Evolutionary conservation across 345 rosid species (phyloP).

Genomic region (Sisymbrium altissimum): DNA sequence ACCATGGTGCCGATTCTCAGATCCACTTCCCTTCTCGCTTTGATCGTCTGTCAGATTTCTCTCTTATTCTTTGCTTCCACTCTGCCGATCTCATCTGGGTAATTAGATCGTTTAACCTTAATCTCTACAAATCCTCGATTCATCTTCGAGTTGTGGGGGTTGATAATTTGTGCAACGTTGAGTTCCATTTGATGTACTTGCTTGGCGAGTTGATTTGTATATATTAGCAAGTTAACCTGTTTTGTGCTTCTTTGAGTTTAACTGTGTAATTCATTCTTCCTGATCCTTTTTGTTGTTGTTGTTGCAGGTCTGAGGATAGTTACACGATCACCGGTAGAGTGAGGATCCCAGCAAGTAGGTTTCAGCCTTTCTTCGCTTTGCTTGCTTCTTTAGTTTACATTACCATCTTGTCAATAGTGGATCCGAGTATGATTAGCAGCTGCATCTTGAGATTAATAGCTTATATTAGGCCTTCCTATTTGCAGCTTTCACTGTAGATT

Average conservation of each 20-base stretch:
- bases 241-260: not conserved
- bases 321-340: slow-evolving; percentile 77
- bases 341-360: slow-evolving; percentile 58
- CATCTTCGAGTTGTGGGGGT: not conserved
- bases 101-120: slow-evolving; percentile 5
- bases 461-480: not conserved
- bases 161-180: not conserved
- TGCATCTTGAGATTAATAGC: not conserved
- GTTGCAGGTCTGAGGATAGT: slow-evolving; percentile 64
- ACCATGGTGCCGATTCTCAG: slow-evolving; percentile 46
- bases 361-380: not conserved
- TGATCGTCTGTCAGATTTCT: slow-evolving; percentile 33
- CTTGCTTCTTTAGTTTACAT: not conserved
- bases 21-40: slow-evolving; percentile 32
- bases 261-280: not conserved
- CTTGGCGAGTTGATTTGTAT: not conserved
- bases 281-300: not conserved
- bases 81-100: slow-evolving; percentile 48
- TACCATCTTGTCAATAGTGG: too few species aligned
- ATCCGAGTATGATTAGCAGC: too few species aligned
- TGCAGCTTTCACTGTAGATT: not conserved
- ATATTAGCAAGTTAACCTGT: not conserved
- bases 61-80: slow-evolving; percentile 35
- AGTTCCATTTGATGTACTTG: not conserved
- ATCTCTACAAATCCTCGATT: not conserved